phyloP scores from a whole-genome alignment of 208 protist species.

The Acanthamoeba comandoni region DNA sequence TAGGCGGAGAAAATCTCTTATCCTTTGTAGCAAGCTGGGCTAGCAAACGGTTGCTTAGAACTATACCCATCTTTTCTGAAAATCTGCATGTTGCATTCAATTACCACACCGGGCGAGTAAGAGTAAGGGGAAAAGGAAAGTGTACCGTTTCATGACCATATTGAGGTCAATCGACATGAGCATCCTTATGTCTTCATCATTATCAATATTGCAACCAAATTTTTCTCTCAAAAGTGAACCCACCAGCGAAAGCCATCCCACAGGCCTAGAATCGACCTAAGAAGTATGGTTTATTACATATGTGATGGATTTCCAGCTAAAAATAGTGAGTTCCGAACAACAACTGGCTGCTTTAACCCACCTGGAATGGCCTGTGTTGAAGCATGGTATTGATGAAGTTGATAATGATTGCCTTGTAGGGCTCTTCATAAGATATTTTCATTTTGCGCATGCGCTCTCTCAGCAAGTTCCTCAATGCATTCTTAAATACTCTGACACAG shows the following conservation, averaged over 20 bases:
- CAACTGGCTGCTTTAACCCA: no score
- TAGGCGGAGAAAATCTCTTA: constrained; percentile 11
- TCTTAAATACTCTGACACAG: constrained; percentile 62
- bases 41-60: constrained; percentile 6
- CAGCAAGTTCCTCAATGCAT: constrained; percentile 52
- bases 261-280: constrained; percentile 50
- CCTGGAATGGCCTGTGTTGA: constrained; percentile 41
- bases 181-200: constrained; percentile 2
- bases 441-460: constrained; percentile 46
- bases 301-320: neutral
- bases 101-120: neutral
- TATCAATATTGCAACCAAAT: neutral
- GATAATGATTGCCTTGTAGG: constrained; percentile 69
- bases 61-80: constrained; percentile 45
- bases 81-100: neutral
- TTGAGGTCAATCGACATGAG: constrained; percentile 8
- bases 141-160: constrained; percentile 6
- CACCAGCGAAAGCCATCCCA: constrained; percentile 59
- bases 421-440: constrained; percentile 67
- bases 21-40: neutral
- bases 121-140: neutral
- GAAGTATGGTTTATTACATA: neutral
- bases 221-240: constrained; percentile 38
- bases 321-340: no score
- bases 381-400: constrained; percentile 75